Evolutionary conservation across 2,329 filamentous ascomycete genomes (phyloP).

Genomic region (Paecilomyces sp.): DNA sequence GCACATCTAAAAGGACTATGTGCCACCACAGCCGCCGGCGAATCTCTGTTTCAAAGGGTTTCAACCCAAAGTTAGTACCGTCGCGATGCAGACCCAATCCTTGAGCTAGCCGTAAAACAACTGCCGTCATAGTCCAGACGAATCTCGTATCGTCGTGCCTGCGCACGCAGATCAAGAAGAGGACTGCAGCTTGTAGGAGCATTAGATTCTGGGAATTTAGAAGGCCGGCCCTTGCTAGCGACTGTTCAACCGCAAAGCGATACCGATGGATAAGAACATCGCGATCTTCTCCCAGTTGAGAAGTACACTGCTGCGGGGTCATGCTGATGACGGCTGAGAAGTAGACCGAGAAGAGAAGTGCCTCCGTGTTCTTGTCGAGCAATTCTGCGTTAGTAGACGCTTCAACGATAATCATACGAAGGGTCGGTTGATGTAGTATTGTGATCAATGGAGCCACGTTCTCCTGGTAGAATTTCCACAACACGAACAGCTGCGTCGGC

Average conservation of each 20-base stretch:
- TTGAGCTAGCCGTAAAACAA: slow-evolving; percentile 36
- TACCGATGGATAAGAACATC: slow-evolving; percentile 46
- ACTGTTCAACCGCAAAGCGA: slow-evolving; percentile 58
- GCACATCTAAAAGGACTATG: slow-evolving; percentile 41
- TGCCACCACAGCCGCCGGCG: slow-evolving; percentile 48
- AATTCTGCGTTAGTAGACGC: slow-evolving; percentile 44
- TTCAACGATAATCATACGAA: slow-evolving; percentile 45
- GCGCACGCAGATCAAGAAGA: slow-evolving; percentile 51
- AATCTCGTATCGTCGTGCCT: slow-evolving; percentile 34
- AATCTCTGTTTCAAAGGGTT: slow-evolving; percentile 46
- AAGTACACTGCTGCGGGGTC: slow-evolving; percentile 34
- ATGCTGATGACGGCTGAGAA: slow-evolving; percentile 45
- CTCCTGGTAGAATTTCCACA: slow-evolving; percentile 54
- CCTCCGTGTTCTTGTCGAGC: slow-evolving; percentile 48
- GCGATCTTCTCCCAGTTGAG: slow-evolving; percentile 47
- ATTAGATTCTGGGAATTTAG: slow-evolving; percentile 56
- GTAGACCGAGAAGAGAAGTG: slow-evolving; percentile 57
- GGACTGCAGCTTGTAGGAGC: slow-evolving; percentile 55
- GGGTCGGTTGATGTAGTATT: slow-evolving; percentile 51
- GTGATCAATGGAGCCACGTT: slow-evolving; percentile 57
- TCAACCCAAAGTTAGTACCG: slow-evolving; percentile 40
- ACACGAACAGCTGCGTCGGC: slow-evolving; percentile 40
- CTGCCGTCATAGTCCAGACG: slow-evolving; percentile 36
- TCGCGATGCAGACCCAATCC: slow-evolving; percentile 47
- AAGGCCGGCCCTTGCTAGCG: slow-evolving; percentile 56